Conservation (phyloP, 495 filamentous ascomycete genomes). For the Cairneyella variabilis region DNA sequence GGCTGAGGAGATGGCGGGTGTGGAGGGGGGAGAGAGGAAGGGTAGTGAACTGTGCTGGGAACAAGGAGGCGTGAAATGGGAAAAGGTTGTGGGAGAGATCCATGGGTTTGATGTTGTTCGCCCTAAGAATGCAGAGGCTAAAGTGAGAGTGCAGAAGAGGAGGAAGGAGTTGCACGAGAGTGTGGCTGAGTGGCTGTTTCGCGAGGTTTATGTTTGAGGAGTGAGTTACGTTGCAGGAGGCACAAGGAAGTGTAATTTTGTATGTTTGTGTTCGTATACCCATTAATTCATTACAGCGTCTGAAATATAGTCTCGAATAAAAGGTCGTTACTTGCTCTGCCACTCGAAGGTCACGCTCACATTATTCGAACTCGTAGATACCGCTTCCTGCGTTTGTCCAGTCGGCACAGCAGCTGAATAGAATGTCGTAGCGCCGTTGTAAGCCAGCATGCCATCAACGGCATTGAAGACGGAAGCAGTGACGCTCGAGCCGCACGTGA, state of each 20-base stretch:
- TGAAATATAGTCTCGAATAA: background rate
- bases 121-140: background rate
- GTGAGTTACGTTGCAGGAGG: too few relatives aligned
- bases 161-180: constrained; percentile 10
- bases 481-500: constrained; percentile 48
- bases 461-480: constrained; percentile 43
- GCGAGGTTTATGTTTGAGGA: constrained; percentile 21
- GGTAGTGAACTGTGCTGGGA: constrained; percentile 10
- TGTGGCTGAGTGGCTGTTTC: constrained; percentile 23
- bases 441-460: constrained; percentile 43
- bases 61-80: constrained; percentile 18
- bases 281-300: too few relatives aligned
- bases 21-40: constrained; percentile 15
- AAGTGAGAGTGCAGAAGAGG: background rate
- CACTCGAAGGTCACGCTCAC: constrained; percentile 32
- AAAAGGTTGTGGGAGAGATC: constrained; percentile 12
- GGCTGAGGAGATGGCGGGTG: constrained; percentile 31
- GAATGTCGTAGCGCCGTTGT: constrained; percentile 47
- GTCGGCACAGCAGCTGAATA: constrained; percentile 56
- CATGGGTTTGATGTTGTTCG: constrained; percentile 17
- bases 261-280: too few relatives aligned
- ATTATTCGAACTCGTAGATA: constrained; percentile 29
- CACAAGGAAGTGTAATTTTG: too few relatives aligned
- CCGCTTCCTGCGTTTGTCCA: constrained; percentile 38
- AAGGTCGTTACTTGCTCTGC: too few relatives aligned